A percentile compares a stretch with the other conserved stretches of the same genome.
Conservation (phyloP, 208 protist genomes). For the Entamoeba histolytica region DNA sequence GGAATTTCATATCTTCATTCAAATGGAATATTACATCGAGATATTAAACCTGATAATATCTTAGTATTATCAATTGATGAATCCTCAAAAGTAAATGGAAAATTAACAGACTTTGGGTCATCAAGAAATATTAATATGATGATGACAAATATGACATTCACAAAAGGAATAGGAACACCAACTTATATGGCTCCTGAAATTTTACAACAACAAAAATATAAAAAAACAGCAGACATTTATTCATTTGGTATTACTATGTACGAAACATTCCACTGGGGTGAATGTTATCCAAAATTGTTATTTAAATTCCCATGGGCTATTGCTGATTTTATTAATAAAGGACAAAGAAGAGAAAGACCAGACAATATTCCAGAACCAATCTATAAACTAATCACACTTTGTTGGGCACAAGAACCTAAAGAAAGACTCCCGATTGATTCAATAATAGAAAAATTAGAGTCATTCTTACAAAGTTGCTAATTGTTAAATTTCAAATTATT, state of each 20-base stretch:
- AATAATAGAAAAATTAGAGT: no score
- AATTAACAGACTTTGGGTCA: background rate
- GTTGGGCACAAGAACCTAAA: no score
- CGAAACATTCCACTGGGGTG: conserved; percentile 18
- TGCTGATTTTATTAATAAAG: background rate
- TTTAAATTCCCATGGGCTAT: background rate
- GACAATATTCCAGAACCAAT: background rate
- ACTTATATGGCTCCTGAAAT: conserved; percentile 34
- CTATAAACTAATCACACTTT: no score
- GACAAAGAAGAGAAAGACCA: background rate
- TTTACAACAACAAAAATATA: conserved; percentile 20
- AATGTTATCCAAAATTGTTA: background rate
- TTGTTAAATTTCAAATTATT: no score
- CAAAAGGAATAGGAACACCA: conserved; percentile 3
- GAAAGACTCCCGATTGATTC: no score
- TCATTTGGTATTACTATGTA: conserved; percentile 35
- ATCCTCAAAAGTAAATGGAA: background rate
- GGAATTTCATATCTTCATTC: background rate
- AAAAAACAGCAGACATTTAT: conserved; percentile 35
- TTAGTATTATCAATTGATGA: background rate
- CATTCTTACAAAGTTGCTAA: no score
- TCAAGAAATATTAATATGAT: background rate
- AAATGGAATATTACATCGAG: conserved; percentile 12
- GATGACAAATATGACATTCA: no score
- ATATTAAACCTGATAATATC: conserved; percentile 37